Conservation (phyloP, 2,329 filamentous ascomycete genomes). For the Fusarium sp. region DNA sequence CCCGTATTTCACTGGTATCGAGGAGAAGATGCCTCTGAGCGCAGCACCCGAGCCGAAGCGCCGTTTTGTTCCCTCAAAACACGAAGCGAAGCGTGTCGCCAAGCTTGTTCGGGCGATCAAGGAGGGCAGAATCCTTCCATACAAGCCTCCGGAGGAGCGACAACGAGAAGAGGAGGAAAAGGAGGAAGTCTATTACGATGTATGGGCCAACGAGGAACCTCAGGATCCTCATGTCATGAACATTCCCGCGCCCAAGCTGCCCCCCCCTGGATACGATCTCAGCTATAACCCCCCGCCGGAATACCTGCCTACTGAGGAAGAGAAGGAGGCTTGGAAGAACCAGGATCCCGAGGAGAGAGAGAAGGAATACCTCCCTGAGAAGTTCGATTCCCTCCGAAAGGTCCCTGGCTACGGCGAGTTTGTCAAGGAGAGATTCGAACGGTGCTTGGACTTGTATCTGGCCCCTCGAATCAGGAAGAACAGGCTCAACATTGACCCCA, state of each 20-base stretch:
- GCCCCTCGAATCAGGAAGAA: conserved; percentile 92
- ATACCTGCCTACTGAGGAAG: conserved; percentile 87
- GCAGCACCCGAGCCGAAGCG: conserved; percentile 96
- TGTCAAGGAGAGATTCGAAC: conserved; percentile 95
- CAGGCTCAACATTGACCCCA: conserved; percentile 95
- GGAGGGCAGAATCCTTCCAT: conserved; percentile 92
- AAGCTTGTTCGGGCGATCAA: conserved; percentile 96
- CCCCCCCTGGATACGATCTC: conserved; percentile 93
- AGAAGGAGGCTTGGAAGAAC: conserved; percentile 86
- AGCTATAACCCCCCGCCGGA: conserved; percentile 97
- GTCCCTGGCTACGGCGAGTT: conserved; percentile 92
- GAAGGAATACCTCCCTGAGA: conserved; percentile 85
- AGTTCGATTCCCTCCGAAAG: conserved; percentile 85
- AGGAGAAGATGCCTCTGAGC: conserved; percentile 94
- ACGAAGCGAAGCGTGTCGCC: conserved; percentile 95
- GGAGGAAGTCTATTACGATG: conserved; percentile 81
- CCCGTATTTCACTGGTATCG: conserved; percentile 91
- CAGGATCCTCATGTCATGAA: conserved; percentile 91
- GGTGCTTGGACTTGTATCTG: conserved; percentile 94
- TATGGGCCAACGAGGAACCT: conserved; percentile 93
- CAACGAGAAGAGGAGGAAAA: conserved; percentile 78
- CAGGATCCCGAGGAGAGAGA: conserved; percentile 91
- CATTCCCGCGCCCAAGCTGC: conserved; percentile 90
- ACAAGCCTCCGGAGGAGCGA: conserved; percentile 76
- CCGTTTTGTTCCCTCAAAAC: conserved; percentile 94